Evolutionary conservation across 371 early-diverging fungal genomes (phyloP), one percentile per base, ranked within the genome.

Genomic region (Caulochytrium protostelioides): DNA sequence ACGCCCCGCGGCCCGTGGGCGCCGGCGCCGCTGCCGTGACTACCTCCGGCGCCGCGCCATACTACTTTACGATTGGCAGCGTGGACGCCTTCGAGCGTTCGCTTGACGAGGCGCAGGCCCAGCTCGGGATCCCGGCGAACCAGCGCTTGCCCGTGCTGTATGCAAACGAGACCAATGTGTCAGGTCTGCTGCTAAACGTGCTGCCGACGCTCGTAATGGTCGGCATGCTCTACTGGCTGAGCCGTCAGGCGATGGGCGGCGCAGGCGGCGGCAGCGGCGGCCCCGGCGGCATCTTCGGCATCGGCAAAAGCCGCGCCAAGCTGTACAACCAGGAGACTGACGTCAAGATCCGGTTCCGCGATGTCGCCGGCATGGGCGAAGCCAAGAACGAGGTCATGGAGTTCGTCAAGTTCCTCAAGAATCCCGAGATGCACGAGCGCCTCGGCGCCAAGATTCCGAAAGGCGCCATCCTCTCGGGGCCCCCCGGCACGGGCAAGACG

Each of bases 311-410:
- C 32, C 71, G 78, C 34, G 97, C 97, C 20, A 83, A 81, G 54
- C 54, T 91, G 70, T 95, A 74, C 61, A 97, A 90, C 63, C 83
- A 86, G 51, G 94, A 97, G 50, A 83, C 80, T 4, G 81, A 84
- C 29, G 79, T 94, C 35, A 70, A 84, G 41, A 80, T 94, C 42
- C 82, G 80, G 47, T 97, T 97, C 60, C 92, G 92, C 65, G 98
- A 99, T 59, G 97, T 99, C 0, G 99, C 99, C 5, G 99, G 99
- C 19, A 83, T 97, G 59, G 98, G 99, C 55, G 84, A 85, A 52
- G 98, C 98, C 42, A 99, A 98, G 58, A 83, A 89, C 40, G 99
- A 98, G 59, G 98, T 99, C 39, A 98, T 97, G 89, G 99, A 99
- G 64, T 94, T 97, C 76, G 53, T 99, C 35, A 97, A 97, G 56